These are phyloP conservation scores for Geosiphon pyriformis DNA, from an alignment of 192 early-diverging fungal species.

Conservation along the genomic window DNA sequence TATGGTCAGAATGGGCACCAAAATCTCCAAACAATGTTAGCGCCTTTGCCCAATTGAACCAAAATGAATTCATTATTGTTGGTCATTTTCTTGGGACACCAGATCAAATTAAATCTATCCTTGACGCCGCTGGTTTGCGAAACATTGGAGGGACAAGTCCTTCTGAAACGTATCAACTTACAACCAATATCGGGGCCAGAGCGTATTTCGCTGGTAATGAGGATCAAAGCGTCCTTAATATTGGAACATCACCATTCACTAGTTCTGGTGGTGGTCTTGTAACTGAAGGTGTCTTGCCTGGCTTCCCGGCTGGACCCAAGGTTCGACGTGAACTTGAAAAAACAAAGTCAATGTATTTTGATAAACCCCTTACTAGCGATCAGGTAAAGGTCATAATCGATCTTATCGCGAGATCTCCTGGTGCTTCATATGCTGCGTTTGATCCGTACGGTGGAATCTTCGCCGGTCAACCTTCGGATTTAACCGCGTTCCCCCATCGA, in stretches of 20 bases:
- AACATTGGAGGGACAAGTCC: background rate
- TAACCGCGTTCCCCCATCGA: slow-evolving; percentile 12
- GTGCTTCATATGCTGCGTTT: slow-evolving; percentile 14
- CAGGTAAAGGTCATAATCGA: background rate
- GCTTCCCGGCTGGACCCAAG: background rate
- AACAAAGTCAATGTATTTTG: slow-evolving; percentile 19
- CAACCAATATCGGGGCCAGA: background rate
- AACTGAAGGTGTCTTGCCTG: background rate
- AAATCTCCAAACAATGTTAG: background rate
- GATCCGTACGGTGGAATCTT: slow-evolving; percentile 6
- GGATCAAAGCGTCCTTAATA: background rate
- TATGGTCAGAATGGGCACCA: background rate
- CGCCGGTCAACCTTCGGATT: background rate
- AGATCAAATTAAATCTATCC: background rate
- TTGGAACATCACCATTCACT: slow-evolving; percentile 16
- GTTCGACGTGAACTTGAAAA: slow-evolving; percentile 3
- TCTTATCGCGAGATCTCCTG: background rate
- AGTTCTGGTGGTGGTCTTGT: background rate
- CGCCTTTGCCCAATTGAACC: background rate
- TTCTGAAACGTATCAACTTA: background rate
- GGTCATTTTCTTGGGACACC: background rate
- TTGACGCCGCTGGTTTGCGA: background rate
- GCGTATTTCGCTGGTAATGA: slow-evolving; percentile 7
- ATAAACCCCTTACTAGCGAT: background rate
- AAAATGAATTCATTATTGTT: background rate